These are phyloP conservation scores for Gynandropsis gynandra DNA, from an alignment of 345 rosid genomes.

Conservation along the genomic window DNA sequence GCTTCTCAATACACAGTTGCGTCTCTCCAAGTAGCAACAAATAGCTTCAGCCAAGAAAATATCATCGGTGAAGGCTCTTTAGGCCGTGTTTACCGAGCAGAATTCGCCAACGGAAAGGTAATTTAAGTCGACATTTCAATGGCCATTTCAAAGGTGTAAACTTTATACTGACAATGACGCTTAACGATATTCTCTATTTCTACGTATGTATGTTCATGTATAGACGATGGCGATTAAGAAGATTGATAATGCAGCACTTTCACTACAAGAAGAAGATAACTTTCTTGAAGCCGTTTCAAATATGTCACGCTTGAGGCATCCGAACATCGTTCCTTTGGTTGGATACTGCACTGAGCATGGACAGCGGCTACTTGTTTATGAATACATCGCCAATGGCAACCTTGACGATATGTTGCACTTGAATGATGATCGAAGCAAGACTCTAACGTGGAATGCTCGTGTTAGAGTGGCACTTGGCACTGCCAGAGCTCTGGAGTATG, in stretches of 20 bases:
- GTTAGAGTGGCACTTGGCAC: slow-evolving; percentile 98
- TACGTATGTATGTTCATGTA: slow-evolving; percentile 19
- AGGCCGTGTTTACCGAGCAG: slow-evolving; percentile 95
- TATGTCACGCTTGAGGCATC: slow-evolving; percentile 93
- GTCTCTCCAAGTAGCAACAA: slow-evolving; percentile 79
- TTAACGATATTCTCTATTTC: not conserved
- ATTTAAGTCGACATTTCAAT: not conserved
- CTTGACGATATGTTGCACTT: slow-evolving; percentile 83
- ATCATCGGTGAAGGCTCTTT: slow-evolving; percentile 94
- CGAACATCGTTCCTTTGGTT: slow-evolving; percentile 67
- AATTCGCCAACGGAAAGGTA: slow-evolving; percentile 87
- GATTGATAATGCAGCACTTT: slow-evolving; percentile 83
- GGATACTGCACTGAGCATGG: slow-evolving; percentile 97
- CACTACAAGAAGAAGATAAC: slow-evolving; percentile 85
- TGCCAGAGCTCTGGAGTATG: slow-evolving; percentile 97
- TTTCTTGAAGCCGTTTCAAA: slow-evolving; percentile 89
- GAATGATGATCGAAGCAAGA: slow-evolving; percentile 61
- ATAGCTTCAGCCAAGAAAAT: slow-evolving; percentile 90
- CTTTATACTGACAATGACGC: not conserved
- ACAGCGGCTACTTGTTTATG: slow-evolving; percentile 92
- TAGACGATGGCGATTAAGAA: slow-evolving; percentile 87
- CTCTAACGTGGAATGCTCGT: slow-evolving; percentile 86
- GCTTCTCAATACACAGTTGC: slow-evolving; percentile 80
- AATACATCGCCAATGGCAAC: slow-evolving; percentile 62
- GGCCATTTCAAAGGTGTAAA: slow-evolving; percentile 1